Evolutionary conservation across 140 eudicot species (phyloP), one percentile per base, ranked within the genome.

Genomic region (Anethum foeniculum): DNA sequence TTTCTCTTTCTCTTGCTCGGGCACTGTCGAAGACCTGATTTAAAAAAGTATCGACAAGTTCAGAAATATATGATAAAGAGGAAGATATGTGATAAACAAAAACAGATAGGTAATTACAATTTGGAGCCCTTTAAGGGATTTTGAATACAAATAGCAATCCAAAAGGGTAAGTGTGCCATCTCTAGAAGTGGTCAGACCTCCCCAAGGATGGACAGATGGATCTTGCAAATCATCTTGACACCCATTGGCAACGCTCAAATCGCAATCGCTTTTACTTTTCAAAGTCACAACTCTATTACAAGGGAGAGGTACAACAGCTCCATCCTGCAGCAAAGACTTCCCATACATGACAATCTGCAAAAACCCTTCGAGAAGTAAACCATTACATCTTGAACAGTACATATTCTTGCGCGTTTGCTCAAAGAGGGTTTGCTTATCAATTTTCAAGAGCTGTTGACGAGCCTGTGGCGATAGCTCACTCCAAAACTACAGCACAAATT

Each of bases 301-400:
- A 78, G 90, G 76, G 82, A 79, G 84, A 78, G 87, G 88, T 49
- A 87, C 83, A 75, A 86, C 86, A 52, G 85, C 83, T 83, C 89
- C 93, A 79, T 90, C 97, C 74, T 88, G 97, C 86, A 88, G 97
- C 88, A 91, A 71, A 64, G 99, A 92, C 89, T 95, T 95, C 14
- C 99, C 97, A 84, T 92, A 92, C 93, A 87, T 92, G 79, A 92
- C 96, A 86, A 95, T 95, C 89, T 92, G 99, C 89, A 88, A 51
- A 80, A 89, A 95, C 36, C 97, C 97, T 85, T 95, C 99, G n/a
- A 92, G 89, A 78, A 95, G 90, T 78, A 95, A 77, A 75, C 99
- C 99, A n/a, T 95, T 92, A 88, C 99, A 95, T 86, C 97, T 90
- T 67, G 99, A 95, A 82, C 99, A 95, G 85, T 92, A 95, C 97